phyloP scores from a whole-genome alignment of 2,329 filamentous ascomycete species.

The Cladorrhinum sp. region DNA sequence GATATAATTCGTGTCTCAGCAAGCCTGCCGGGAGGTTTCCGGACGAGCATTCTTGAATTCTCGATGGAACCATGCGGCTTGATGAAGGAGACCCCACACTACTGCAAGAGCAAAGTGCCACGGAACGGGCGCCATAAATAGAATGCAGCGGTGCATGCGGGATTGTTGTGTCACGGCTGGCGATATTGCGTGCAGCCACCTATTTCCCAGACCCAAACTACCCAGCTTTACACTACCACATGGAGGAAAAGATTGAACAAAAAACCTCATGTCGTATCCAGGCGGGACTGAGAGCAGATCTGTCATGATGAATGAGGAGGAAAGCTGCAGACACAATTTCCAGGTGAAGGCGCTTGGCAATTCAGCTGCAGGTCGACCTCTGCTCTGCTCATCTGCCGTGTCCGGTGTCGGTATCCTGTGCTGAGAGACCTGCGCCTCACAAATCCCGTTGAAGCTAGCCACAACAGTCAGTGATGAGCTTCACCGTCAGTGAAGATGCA shows the following conservation, averaged over 20 bases:
- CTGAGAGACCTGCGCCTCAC: not conserved
- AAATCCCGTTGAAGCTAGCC: not conserved
- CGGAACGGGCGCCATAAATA: constrained; percentile 27
- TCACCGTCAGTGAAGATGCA: not conserved
- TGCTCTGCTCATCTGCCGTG: not conserved
- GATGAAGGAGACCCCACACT: constrained; percentile 3
- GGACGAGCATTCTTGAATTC: not conserved
- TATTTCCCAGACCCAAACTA: not conserved
- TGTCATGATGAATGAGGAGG: not conserved
- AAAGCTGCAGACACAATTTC: not conserved
- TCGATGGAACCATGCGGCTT: not conserved
- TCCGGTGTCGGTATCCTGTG: not conserved
- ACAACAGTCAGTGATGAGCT: not conserved
- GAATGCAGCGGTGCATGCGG: constrained; percentile 18
- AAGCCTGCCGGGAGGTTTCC: not conserved
- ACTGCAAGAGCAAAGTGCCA: constrained; percentile 15
- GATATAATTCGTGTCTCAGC: not conserved
- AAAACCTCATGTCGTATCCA: not conserved
- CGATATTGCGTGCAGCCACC: constrained; percentile 14
- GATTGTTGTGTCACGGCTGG: constrained; percentile 24
- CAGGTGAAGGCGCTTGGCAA: not conserved
- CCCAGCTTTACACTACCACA: too few species aligned
- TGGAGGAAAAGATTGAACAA: not conserved
- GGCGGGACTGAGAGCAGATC: not conserved
- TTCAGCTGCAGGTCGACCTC: not conserved